Evolutionary conservation across 225 moss, liverwort and hornwort genomes (phyloP).

Genomic region (Climacium dendroides): DNA sequence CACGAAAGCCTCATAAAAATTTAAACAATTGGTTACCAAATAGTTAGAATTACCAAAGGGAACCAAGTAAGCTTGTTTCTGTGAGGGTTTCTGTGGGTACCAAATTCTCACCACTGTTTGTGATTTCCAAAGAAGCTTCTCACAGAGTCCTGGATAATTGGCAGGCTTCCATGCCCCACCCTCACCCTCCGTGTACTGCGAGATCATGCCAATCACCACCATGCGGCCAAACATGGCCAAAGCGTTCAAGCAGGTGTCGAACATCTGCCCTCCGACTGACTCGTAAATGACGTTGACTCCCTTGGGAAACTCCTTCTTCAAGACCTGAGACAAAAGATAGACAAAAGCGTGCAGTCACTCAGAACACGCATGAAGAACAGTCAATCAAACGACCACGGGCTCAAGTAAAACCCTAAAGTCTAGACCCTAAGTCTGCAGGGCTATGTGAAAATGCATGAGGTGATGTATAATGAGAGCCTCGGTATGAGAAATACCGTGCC

Average conservation of each 20-base stretch:
- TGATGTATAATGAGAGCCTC: not conserved
- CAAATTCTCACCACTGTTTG: conserved; percentile 61
- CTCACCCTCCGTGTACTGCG: conserved; percentile 81
- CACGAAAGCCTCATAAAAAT: not conserved
- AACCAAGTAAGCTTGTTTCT: not conserved
- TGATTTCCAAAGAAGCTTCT: conserved; percentile 79
- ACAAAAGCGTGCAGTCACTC: not conserved
- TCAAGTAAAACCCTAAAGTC: not conserved
- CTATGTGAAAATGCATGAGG: not conserved
- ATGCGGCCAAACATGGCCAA: conserved; percentile 64
- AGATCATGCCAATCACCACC: conserved; percentile 93
- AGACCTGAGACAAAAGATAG: conserved; percentile 32
- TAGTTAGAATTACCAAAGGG: not conserved
- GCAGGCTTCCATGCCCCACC: conserved; percentile 62
- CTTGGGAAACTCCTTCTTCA: conserved; percentile 67
- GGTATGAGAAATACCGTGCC: not conserved
- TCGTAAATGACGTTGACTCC: conserved; percentile 89
- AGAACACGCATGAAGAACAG: not conserved
- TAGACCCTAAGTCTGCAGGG: not conserved
- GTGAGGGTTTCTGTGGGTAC: not conserved
- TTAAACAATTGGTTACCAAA: not conserved
- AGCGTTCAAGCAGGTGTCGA: conserved; percentile 69
- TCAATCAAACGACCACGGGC: not conserved
- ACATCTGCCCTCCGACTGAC: conserved; percentile 94
- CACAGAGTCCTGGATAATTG: conserved; percentile 65